phyloP scores from a whole-genome alignment of 768 basidiomycete species.

The Leccinum sublutescens region DNA sequence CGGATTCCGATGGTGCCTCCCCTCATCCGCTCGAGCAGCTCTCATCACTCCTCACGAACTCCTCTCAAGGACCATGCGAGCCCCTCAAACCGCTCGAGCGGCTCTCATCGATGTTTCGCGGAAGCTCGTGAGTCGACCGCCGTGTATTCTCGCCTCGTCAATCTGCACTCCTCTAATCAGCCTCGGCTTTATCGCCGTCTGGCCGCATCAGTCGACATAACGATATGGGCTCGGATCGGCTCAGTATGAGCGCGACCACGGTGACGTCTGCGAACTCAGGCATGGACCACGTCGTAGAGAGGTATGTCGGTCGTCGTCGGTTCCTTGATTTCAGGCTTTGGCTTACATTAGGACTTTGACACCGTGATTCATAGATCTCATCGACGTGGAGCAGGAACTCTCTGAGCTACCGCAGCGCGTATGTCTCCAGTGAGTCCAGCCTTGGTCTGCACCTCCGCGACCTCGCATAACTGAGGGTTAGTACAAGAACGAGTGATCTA shows the following conservation, averaged over 20 bases:
- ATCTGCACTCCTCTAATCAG: constrained; percentile 34
- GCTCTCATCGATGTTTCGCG: too few relatives aligned
- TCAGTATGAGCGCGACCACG: constrained; percentile 45
- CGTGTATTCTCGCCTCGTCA: constrained; percentile 38
- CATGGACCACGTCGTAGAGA: constrained; percentile 68
- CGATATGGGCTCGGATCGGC: constrained; percentile 53
- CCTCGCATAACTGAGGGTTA: constrained; percentile 1
- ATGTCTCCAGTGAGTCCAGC: constrained; percentile 10
- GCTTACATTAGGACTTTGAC: constrained; percentile 49
- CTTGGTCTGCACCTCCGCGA: not conserved
- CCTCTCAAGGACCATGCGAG: too few relatives aligned
- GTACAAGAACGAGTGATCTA: constrained; percentile 73
- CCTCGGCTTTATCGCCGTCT: constrained; percentile 42
- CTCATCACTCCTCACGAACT: too few relatives aligned
- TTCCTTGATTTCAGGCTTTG: not conserved
- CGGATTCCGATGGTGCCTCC: constrained; percentile 10
- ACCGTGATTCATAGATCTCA: constrained; percentile 69
- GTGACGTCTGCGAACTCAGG: constrained; percentile 49
- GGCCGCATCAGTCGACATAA: constrained; percentile 72
- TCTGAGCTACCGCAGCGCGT: constrained; percentile 91
- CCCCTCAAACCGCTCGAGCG: too few relatives aligned
- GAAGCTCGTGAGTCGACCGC: too few relatives aligned
- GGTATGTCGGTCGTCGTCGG: constrained; percentile 42
- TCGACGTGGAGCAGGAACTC: constrained; percentile 86
- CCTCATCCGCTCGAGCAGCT: too few relatives aligned